phyloP scores from a whole-genome alignment of 2,329 filamentous ascomycete genomes.

The Drechslerella stenobrocha region DNA sequence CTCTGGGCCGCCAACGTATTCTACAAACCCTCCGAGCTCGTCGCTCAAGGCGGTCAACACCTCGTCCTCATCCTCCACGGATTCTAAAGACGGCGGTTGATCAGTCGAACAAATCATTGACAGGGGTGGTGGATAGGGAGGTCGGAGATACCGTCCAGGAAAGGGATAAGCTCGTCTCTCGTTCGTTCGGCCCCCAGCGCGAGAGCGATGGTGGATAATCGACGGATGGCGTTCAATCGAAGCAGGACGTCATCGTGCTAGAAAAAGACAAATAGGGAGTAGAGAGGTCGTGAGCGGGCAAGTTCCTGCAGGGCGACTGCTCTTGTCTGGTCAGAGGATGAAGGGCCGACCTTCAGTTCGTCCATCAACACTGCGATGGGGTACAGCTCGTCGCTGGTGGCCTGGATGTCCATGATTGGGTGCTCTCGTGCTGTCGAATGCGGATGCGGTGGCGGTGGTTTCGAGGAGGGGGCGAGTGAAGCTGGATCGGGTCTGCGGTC shows the following conservation, averaged over 20 bases:
- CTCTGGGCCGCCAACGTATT: slow-evolving; percentile 93
- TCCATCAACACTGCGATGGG: slow-evolving; percentile 99
- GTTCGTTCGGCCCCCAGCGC: slow-evolving; percentile 94
- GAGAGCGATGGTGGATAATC: slow-evolving; percentile 95
- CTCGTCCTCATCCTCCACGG: slow-evolving; percentile 98
- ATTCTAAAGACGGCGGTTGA: slow-evolving; percentile 65
- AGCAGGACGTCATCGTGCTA: slow-evolving; percentile 84
- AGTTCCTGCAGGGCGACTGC: neutral
- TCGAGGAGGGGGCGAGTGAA: neutral
- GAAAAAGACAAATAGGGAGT: slow-evolving; percentile 1
- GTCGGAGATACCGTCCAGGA: slow-evolving; percentile 81
- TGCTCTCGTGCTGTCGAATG: slow-evolving; percentile 16
- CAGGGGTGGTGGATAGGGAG: slow-evolving; percentile 24
- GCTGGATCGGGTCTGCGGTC: slow-evolving; percentile 14
- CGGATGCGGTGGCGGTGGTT: slow-evolving; percentile 4
- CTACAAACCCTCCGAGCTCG: slow-evolving; percentile 93
- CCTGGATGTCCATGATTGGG: slow-evolving; percentile 52
- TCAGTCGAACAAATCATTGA: slow-evolving; percentile 19
- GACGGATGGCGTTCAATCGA: slow-evolving; percentile 96
- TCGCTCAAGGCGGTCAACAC: slow-evolving; percentile 96
- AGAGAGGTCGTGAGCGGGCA: neutral
- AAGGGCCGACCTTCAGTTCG: slow-evolving; percentile 83
- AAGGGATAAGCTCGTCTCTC: slow-evolving; percentile 96
- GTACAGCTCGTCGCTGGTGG: slow-evolving; percentile 95
- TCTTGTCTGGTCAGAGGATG: slow-evolving; percentile 28